Evolutionary conservation across 1,284 basidiomycete species (phyloP).

Genomic region (Trichosporon asahii): DNA sequence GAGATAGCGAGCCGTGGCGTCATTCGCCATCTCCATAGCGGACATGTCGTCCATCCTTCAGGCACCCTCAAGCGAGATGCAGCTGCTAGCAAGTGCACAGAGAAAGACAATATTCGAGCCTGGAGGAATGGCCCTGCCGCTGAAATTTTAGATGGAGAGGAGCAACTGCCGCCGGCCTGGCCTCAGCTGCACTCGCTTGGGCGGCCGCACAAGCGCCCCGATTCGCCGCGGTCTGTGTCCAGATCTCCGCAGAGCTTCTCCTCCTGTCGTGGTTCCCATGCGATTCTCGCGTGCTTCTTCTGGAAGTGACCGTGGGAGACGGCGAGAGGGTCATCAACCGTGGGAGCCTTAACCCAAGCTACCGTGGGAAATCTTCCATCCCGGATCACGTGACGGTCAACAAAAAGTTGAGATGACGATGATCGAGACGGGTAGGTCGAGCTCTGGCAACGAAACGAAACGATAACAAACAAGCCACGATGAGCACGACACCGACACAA

Average conservation of each 20-base stretch:
- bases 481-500: conserved; percentile 35
- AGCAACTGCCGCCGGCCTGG: background rate
- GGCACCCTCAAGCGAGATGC: background rate
- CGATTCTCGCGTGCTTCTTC: too few species aligned
- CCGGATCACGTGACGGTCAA: background rate
- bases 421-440: background rate
- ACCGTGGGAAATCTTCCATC: too few species aligned
- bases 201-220: background rate
- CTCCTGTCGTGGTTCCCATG: background rate
- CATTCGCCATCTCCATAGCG: background rate
- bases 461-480: conserved; percentile 13
- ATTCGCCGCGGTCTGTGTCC: background rate
- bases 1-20: background rate
- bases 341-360: too few species aligned
- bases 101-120: too few species aligned
- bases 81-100: too few species aligned
- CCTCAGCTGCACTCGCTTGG: background rate
- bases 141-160: background rate
- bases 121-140: too few species aligned
- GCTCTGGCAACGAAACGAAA: background rate
- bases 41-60: background rate
- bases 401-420: background rate
- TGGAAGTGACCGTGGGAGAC: too few species aligned
- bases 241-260: background rate
- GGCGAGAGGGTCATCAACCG: too few species aligned